Evolutionary conservation across 352 stramenopile genomes (phyloP).

Genomic region (Globisporangium emineosum): DNA sequence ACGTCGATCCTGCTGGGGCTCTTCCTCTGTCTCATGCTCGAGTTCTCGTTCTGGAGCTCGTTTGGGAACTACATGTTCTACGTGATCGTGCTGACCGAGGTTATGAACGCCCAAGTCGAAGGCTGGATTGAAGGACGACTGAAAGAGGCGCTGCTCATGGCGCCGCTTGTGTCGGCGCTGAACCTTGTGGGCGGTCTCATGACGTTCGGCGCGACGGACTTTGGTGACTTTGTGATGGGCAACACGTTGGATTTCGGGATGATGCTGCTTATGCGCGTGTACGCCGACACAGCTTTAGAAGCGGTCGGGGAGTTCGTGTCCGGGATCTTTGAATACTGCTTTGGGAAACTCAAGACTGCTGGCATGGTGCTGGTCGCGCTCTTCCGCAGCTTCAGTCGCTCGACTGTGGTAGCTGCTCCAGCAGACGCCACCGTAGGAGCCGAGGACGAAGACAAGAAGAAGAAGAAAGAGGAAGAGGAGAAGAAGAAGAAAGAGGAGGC

Average conservation of each 20-base stretch:
- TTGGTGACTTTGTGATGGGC: conserved; percentile 95
- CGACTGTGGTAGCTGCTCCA: conserved; percentile 23
- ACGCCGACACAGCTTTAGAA: conserved; percentile 84
- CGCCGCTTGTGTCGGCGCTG: conserved; percentile 87
- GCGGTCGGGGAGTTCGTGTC: conserved; percentile 66
- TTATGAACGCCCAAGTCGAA: conserved; percentile 88
- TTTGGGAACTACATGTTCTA: conserved; percentile 97
- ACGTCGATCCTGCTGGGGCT: conserved; percentile 90
- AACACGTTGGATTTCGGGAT: conserved; percentile 95
- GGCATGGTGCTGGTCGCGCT: conserved; percentile 31
- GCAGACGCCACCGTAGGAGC: background rate
- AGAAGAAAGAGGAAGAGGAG: conserved; percentile 35
- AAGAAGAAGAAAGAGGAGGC: conserved; percentile 40
- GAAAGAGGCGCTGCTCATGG: conserved; percentile 89
- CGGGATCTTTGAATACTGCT: conserved; percentile 33
- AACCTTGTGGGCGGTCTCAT: conserved; percentile 91
- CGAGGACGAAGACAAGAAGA: conserved; percentile 18
- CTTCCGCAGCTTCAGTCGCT: conserved; percentile 54
- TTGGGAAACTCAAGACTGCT: conserved; percentile 37
- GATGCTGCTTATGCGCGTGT: conserved; percentile 92
- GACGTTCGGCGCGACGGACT: conserved; percentile 95
- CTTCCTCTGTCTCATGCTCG: conserved; percentile 93
- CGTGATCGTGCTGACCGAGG: conserved; percentile 92
- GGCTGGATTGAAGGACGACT: conserved; percentile 89
- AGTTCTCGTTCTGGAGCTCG: conserved; percentile 95